These are phyloP conservation scores for Boletus mariae DNA, from an alignment of 1,284 basidiomycete genomes.

Conservation along the genomic window DNA sequence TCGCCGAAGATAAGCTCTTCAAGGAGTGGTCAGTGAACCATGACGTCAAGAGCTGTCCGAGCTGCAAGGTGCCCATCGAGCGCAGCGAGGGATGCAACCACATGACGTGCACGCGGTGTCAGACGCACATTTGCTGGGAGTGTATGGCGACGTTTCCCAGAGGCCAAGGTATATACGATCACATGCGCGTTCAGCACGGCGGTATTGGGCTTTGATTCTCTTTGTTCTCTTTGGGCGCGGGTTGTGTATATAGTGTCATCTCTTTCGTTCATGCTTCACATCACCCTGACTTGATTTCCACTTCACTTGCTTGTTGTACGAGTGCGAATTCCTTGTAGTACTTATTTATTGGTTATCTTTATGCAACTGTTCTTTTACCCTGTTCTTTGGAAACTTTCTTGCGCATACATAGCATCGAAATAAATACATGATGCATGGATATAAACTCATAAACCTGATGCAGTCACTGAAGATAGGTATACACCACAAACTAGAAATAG, in stretches of 20 bases:
- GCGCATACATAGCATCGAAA: constrained; percentile 14
- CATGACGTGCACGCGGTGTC: constrained; percentile 66
- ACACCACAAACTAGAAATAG: constrained; percentile 36
- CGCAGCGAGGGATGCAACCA: constrained; percentile 72
- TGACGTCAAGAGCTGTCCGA: constrained; percentile 68
- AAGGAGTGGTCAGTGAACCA: constrained; percentile 54
- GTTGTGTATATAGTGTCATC: constrained; percentile 13
- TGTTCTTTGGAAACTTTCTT: not conserved
- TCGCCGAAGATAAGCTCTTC: constrained; percentile 53
- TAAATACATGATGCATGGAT: constrained; percentile 19
- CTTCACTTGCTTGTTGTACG: constrained; percentile 14
- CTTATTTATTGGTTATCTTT: constrained; percentile 30
- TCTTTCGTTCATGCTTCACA: constrained; percentile 7
- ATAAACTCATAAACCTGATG: not conserved
- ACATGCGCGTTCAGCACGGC: constrained; percentile 53
- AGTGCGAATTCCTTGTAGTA: constrained; percentile 6
- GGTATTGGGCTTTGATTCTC: constrained; percentile 40
- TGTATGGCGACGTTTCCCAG: constrained; percentile 62
- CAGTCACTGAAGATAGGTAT: constrained; percentile 25
- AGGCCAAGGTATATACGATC: constrained; percentile 56
- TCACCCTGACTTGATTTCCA: too few species aligned
- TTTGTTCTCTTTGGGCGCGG: not conserved
- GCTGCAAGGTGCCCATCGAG: constrained; percentile 64
- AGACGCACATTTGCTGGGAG: constrained; percentile 74
- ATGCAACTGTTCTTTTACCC: constrained; percentile 10